Base-by-base conservation (phyloP, 164 flowering plant genomes). In the Macadamia tetraphylla region DNA sequence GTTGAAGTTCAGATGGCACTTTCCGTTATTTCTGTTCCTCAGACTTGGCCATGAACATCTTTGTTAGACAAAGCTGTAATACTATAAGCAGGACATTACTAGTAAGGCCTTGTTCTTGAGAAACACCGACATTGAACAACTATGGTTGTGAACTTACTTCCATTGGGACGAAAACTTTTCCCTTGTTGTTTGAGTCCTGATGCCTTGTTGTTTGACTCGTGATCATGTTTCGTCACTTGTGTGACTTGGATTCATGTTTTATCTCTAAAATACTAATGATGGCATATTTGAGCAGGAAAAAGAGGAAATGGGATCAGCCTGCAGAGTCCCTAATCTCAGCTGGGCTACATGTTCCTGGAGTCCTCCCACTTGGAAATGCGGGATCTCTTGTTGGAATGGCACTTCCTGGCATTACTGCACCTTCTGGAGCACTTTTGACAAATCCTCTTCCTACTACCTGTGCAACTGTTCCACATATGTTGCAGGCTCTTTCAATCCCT, bases 291-390 rank as follows among this genome's bases (percentile, higher is more conserved):
- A 70, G 63, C 81, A 95, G 99, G 71, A 95, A 74, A 77, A 92
- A 84, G 86, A 88, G 98, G 74, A 95, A 89, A 78, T 95, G 99
- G 99, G 98, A 95, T 79, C 94, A 90, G 74, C 99, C 98, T 68
- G 96, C 91, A 6, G 94, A 86, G 75, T 74, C 84, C 3, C 76
- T 91, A 67, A 73, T 86, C 63, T 73, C 95, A 59, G 83, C 83
- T 65, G 88, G 88, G 44, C 53, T 79, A 9, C 80, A 79, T 29
- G 72, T 80, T 32, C 81, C 89, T 70, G 86, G 84, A 60, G 75
- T 81, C 60, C 69, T 80, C 42, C 87, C 88, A 35, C 58, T 77
- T 63, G 78, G 77, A 49, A 77, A 79, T 58, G 14, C 71, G 62
- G 87, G 81, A 29, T 51, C 79, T 52, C 58, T 81, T 78, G 72